Base-by-base conservation (phyloP, 2,329 filamentous ascomycete genomes). In the Sphaceloma murrayae region DNA sequence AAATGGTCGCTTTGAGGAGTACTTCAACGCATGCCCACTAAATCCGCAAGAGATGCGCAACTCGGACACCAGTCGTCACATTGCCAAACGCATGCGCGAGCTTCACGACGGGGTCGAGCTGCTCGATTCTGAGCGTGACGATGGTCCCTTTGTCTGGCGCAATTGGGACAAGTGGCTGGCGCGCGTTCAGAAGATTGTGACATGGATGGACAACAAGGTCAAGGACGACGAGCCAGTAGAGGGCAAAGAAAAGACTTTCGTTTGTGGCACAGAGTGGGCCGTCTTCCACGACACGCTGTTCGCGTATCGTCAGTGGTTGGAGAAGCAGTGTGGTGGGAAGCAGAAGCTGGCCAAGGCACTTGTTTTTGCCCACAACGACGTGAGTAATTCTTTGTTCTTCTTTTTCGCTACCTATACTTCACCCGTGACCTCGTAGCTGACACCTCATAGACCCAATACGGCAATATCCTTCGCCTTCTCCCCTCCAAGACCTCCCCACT, bases 321-420 rank as follows among this genome's bases (percentile, higher is more conserved):
- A 80, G 43, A 70, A 74, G 29, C 74, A 77, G 54, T 91, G 88
- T 61, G 82, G 82, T 29, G 78, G 78, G 1, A 58, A 68, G 3
- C 65, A 75, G 24, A 75, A 74, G 38, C 71, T 96, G 46, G 81
- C 81, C 43, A 74, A 84, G 34, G 73, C 77, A 45, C 74, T 98
- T 8, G 79, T 95, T 0, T 98, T 98, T 69, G 85, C 87, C n/a
- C 91, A 98, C 62, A 95, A 94, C 56, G 91, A 98, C 72, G 87
- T 93, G 65, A 68, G 82, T 64, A 6, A n/a, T n/a, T n/a, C n/a
- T n/a, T n/a, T n/a, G n/a, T n/a, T n/a, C n/a, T n/a, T n/a, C n/a
- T n/a, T n/a, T n/a, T n/a, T n/a, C n/a, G n/a, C n/a, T 18, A 33
- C 5, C 17, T 13, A 30, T 7, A 11, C 16, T 27, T 49, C 11